phyloP scores from a whole-genome alignment of 352 stramenopile species.

The Globisporangium heterothallicum region DNA sequence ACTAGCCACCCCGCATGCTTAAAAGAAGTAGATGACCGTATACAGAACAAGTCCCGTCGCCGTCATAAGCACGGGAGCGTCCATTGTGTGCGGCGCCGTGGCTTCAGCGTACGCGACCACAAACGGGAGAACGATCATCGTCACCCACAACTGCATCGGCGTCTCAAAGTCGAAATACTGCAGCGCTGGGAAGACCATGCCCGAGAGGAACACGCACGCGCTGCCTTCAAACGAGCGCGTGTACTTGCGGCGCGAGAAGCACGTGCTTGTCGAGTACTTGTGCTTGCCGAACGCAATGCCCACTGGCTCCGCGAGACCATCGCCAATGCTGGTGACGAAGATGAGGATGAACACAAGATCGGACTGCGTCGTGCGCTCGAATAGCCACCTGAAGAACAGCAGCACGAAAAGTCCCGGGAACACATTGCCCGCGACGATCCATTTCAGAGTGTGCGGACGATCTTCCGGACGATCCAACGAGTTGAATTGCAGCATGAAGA shows the following conservation, averaged over 20 bases:
- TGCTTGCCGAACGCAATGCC: constrained; percentile 57
- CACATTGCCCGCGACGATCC: constrained; percentile 79
- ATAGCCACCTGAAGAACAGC: constrained; percentile 85
- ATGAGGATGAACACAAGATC: constrained; percentile 80
- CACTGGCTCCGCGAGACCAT: constrained; percentile 48
- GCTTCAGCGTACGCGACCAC: constrained; percentile 79
- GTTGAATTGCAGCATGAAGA: constrained; percentile 89
- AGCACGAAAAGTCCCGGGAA: constrained; percentile 78
- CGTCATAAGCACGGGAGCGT: constrained; percentile 81
- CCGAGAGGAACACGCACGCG: constrained; percentile 57
- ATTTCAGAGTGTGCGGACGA: constrained; percentile 69
- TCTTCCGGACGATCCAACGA: constrained; percentile 80
- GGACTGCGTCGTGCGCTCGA: constrained; percentile 64
- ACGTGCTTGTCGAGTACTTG: constrained; percentile 55
- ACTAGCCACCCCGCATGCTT: constrained; percentile 12
- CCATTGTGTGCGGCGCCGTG: constrained; percentile 83
- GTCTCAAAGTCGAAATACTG: constrained; percentile 80
- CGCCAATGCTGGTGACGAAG: constrained; percentile 61
- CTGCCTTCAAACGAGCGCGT: constrained; percentile 54
- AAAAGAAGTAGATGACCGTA: constrained; percentile 72
- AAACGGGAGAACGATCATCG: constrained; percentile 81
- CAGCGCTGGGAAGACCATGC: constrained; percentile 78
- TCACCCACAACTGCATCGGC: constrained; percentile 59
- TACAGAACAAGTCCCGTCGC: constrained; percentile 77
- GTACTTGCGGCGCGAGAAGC: constrained; percentile 56